phyloP scores from a whole-genome alignment of 2,329 filamentous ascomycete species.

The Fusarium burgessii region DNA sequence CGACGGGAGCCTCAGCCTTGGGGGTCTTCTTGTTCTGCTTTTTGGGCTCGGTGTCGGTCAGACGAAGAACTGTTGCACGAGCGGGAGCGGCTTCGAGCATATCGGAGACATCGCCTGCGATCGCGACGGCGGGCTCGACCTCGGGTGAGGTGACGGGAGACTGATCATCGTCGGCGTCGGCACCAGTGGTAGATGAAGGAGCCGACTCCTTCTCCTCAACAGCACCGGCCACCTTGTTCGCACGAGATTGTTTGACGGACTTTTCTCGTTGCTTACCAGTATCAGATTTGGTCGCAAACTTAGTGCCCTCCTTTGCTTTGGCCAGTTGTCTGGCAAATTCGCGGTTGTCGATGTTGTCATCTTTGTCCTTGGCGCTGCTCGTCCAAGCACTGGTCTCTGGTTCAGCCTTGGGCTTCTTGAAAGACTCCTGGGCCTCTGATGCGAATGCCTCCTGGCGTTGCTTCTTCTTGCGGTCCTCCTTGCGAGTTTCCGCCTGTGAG shows the following conservation, averaged over 20 bases:
- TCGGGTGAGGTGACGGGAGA: slow-evolving; percentile 77
- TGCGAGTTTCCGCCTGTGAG: slow-evolving; percentile 51
- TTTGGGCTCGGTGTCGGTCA: slow-evolving; percentile 75
- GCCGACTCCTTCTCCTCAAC: slow-evolving; percentile 59
- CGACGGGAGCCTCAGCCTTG: slow-evolving; percentile 73
- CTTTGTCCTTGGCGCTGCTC: slow-evolving; percentile 48
- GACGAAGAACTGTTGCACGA: slow-evolving; percentile 80
- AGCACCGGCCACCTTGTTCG: slow-evolving; percentile 62
- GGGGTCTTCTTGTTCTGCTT: slow-evolving; percentile 73
- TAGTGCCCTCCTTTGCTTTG: slow-evolving; percentile 76
- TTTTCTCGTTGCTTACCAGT: slow-evolving; percentile 73
- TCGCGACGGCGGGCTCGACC: slow-evolving; percentile 64
- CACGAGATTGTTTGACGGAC: slow-evolving; percentile 77
- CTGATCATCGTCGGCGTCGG: slow-evolving; percentile 84
- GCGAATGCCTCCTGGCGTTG: slow-evolving; percentile 59
- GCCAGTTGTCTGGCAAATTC: slow-evolving; percentile 82
- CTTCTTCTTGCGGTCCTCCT: slow-evolving; percentile 60
- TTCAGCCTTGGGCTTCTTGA: slow-evolving; percentile 55
- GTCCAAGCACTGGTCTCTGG: slow-evolving; percentile 47
- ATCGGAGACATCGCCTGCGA: slow-evolving; percentile 81
- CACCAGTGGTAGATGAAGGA: slow-evolving; percentile 75
- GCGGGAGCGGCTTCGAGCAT: slow-evolving; percentile 84
- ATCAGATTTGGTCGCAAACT: slow-evolving; percentile 65
- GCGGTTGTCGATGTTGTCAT: slow-evolving; percentile 73
- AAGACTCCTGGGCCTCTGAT: slow-evolving; percentile 51